Conservation (phyloP, 2,329 filamentous ascomycete species). For the Falciphora oryzae region DNA sequence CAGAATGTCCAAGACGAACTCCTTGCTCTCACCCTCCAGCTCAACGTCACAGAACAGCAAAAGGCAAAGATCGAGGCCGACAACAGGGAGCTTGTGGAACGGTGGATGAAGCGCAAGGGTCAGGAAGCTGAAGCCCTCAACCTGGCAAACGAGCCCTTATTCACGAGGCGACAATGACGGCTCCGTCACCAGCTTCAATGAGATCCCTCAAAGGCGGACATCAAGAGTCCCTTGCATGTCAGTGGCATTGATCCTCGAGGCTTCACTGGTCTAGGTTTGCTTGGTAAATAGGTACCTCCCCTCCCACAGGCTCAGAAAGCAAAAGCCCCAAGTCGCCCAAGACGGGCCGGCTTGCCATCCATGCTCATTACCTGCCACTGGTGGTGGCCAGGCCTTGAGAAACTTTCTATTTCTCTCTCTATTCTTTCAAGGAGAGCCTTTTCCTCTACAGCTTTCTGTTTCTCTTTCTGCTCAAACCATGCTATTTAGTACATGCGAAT, state of each 20-base stretch:
- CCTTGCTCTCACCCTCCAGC: slow-evolving; percentile 77
- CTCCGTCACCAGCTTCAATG: neutral
- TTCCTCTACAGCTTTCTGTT: neutral
- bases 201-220: neutral
- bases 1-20: slow-evolving; percentile 86
- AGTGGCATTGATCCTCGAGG: neutral
- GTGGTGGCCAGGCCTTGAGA: neutral
- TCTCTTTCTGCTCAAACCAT: neutral
- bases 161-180: slow-evolving; percentile 17
- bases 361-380: neutral
- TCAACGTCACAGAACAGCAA: slow-evolving; percentile 78
- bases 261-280: neutral
- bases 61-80: slow-evolving; percentile 68
- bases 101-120: slow-evolving; percentile 87
- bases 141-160: slow-evolving; percentile 45
- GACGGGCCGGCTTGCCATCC: too few species aligned
- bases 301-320: neutral
- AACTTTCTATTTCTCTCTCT: neutral
- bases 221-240: neutral
- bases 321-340: too few species aligned
- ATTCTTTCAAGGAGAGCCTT: neutral
- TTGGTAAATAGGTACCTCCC: neutral
- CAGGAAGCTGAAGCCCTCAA: slow-evolving; percentile 89
- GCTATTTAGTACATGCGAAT: slow-evolving; percentile 1
- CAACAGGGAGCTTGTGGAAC: slow-evolving; percentile 81